Conservation (phyloP, 2,329 filamentous ascomycete species). For the Grosmannia serpens region DNA sequence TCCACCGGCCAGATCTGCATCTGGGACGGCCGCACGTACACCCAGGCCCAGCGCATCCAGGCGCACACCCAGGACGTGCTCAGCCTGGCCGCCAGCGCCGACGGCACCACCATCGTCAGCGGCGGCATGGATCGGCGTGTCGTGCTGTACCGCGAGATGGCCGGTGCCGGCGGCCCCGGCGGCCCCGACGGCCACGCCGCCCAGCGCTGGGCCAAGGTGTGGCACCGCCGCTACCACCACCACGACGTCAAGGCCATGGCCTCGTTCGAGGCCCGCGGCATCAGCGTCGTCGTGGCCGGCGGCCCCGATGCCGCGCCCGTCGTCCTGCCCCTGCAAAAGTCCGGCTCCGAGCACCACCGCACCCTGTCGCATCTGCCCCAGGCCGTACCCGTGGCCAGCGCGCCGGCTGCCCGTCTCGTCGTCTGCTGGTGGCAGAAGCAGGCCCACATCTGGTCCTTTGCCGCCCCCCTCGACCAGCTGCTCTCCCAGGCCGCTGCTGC, state of each 20-base stretch:
- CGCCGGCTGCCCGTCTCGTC: slow-evolving; percentile 61
- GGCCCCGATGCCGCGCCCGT: slow-evolving; percentile 79
- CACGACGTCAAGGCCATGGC: slow-evolving; percentile 95
- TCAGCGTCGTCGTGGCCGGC: slow-evolving; percentile 86
- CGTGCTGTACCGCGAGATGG: slow-evolving; percentile 63
- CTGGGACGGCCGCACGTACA: slow-evolving; percentile 89
- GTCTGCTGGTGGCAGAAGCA: slow-evolving; percentile 90
- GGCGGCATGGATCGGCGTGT: slow-evolving; percentile 87
- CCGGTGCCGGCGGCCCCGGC: slow-evolving; percentile 21
- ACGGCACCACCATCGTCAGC: slow-evolving; percentile 74
- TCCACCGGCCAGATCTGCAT: slow-evolving; percentile 88
- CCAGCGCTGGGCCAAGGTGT: slow-evolving; percentile 72
- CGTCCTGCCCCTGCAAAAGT: slow-evolving; percentile 67
- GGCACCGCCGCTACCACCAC: slow-evolving; percentile 74
- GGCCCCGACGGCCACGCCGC: slow-evolving; percentile 16
- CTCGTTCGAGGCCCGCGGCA: slow-evolving; percentile 68
- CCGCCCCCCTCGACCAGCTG: slow-evolving; percentile 33
- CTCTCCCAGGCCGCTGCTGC: slow-evolving; percentile 27
- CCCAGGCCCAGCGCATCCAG: slow-evolving; percentile 73
- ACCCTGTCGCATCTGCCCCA: slow-evolving; percentile 78
- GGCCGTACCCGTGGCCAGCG: slow-evolving; percentile 59
- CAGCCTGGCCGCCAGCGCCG: slow-evolving; percentile 69
- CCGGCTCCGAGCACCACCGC: slow-evolving; percentile 68
- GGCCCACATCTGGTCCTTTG: slow-evolving; percentile 66
- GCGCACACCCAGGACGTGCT: slow-evolving; percentile 84